Conservation (phyloP, 768 basidiomycete species). For the Termitomyces sp. region DNA sequence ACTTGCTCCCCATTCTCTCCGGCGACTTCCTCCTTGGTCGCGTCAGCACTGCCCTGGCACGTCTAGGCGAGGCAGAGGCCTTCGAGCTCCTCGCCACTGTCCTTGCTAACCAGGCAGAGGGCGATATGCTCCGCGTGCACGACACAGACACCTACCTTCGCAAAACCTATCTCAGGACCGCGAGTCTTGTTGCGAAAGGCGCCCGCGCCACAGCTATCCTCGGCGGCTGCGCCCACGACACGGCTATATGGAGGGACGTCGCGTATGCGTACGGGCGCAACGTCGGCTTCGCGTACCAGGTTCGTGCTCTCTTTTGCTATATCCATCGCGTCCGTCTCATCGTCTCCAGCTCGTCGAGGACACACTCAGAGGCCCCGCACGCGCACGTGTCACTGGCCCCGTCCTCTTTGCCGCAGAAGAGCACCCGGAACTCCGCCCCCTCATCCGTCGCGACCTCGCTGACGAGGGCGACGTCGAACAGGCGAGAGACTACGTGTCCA, state of each 20-base stretch:
- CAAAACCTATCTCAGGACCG: conserved; percentile 76
- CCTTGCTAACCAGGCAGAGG: conserved; percentile 94
- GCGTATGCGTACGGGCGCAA: conserved; percentile 91
- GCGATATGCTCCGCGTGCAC: conserved; percentile 82
- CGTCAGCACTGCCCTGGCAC: conserved; percentile 79
- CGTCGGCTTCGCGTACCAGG: conserved; percentile 72
- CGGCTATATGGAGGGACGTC: conserved; percentile 79
- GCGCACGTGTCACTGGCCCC: conserved; percentile 66
- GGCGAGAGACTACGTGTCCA: conserved; percentile 55
- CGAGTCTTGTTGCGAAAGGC: conserved; percentile 86
- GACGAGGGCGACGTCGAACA: conserved; percentile 72
- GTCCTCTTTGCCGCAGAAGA: conserved; percentile 85
- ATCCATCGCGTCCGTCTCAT: conserved; percentile 12
- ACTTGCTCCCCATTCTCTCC: conserved; percentile 89
- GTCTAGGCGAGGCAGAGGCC: conserved; percentile 83
- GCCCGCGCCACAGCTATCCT: conserved; percentile 85
- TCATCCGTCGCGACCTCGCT: conserved; percentile 78
- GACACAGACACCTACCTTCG: conserved; percentile 60
- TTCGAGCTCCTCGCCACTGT: conserved; percentile 91
- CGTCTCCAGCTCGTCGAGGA: conserved; percentile 74
- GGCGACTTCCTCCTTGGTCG: conserved; percentile 96
- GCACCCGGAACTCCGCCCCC: conserved; percentile 64
- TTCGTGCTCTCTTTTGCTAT: background rate
- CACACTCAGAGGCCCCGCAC: conserved; percentile 35
- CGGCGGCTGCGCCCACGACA: conserved; percentile 64